Evolutionary conservation across 768 basidiomycete species (phyloP).

Genomic region (Saitozyma podzolica): DNA sequence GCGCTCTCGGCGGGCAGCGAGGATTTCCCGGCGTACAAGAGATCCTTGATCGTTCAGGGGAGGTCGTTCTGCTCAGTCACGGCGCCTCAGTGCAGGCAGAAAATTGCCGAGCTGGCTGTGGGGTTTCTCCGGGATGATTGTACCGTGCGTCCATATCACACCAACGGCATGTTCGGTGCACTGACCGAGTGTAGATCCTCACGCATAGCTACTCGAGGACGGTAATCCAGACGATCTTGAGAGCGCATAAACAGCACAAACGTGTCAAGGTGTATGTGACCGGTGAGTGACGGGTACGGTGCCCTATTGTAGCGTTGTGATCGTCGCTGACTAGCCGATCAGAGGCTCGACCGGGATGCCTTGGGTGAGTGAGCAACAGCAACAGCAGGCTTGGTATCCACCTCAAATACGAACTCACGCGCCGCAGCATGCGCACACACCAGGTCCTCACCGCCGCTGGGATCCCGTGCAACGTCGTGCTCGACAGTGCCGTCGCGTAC

Average conservation of each 20-base stretch:
- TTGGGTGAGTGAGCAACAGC: constrained; percentile 63
- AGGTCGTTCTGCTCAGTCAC: constrained; percentile 68
- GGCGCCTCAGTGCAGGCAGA: constrained; percentile 79
- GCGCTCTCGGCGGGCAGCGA: constrained; percentile 42
- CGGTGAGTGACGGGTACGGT: constrained; percentile 1
- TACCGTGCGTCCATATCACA: constrained; percentile 57
- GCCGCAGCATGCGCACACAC: constrained; percentile 79
- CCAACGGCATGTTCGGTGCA: neutral
- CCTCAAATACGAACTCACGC: constrained; percentile 1
- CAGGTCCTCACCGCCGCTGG: constrained; percentile 82
- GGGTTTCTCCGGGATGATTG: constrained; percentile 89
- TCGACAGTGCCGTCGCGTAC: constrained; percentile 96
- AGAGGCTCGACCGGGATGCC: constrained; percentile 80
- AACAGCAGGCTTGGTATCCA: neutral
- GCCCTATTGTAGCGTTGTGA: neutral
- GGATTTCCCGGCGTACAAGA: constrained; percentile 79
- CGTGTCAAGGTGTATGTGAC: constrained; percentile 94
- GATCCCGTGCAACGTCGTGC: constrained; percentile 88
- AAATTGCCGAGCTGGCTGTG: constrained; percentile 84
- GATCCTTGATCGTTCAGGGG: constrained; percentile 77
- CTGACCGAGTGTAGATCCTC: constrained; percentile 66
- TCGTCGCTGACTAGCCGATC: constrained; percentile 43
- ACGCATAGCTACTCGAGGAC: constrained; percentile 97
- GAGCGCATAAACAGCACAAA: constrained; percentile 80
- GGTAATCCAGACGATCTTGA: constrained; percentile 85